phyloP scores from a whole-genome alignment of 139 green algal genomes.

The Choricystis sp. region DNA sequence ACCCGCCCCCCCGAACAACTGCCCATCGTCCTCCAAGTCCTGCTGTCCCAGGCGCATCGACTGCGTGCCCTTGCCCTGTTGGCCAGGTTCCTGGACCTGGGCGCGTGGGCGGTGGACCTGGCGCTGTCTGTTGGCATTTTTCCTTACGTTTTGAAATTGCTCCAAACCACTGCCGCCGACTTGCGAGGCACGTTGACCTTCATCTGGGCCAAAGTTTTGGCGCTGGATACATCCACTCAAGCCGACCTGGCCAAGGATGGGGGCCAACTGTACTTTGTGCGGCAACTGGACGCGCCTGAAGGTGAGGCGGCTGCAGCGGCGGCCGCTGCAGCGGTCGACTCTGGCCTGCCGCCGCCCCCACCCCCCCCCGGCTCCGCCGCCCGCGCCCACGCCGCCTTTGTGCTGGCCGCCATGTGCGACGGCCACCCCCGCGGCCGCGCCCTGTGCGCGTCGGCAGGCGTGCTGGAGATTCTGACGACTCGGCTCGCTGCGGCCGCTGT shows the following conservation, averaged over 20 bases:
- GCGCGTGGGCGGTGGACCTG: constrained; percentile 90
- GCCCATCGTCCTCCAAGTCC: constrained; percentile 94
- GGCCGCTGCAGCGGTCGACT: not conserved
- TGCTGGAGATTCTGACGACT: constrained; percentile 10
- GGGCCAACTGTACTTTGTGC: constrained; percentile 93
- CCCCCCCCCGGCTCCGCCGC: too few species aligned
- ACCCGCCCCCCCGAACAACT: constrained; percentile 93
- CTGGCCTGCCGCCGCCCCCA: not conserved
- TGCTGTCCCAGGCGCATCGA: constrained; percentile 89
- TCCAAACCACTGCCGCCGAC: constrained; percentile 89
- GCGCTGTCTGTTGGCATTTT: constrained; percentile 96
- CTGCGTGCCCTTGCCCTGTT: constrained; percentile 86
- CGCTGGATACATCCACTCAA: constrained; percentile 70
- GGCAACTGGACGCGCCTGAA: constrained; percentile 63
- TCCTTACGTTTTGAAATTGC: constrained; percentile 97
- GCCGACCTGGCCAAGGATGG: constrained; percentile 88
- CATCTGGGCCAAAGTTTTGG: constrained; percentile 98
- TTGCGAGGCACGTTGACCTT: constrained; percentile 89
- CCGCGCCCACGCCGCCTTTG: constrained; percentile 65
- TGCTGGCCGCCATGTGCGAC: constrained; percentile 82
- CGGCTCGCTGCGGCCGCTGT: not conserved
- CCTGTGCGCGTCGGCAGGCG: constrained; percentile 20
- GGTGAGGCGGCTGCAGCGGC: constrained; percentile 3
- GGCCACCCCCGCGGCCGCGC: constrained; percentile 39
- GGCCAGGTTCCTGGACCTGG: constrained; percentile 94